phyloP scores from a whole-genome alignment of 208 protist genomes.

The Novymonas esmeraldas region DNA sequence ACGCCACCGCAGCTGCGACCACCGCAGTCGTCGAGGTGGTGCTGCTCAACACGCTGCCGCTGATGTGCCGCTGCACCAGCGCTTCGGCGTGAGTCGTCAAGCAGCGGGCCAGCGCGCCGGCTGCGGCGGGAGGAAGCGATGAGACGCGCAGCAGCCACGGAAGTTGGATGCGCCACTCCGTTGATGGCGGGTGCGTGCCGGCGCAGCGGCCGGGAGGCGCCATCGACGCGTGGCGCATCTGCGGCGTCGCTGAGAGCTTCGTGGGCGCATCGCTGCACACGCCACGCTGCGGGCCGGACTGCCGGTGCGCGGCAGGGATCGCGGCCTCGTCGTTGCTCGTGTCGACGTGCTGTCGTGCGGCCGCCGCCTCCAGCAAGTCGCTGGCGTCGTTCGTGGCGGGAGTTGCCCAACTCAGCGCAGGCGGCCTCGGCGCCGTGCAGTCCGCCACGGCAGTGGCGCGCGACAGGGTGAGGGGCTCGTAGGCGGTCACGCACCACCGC shows the following conservation, averaged over 20 bases:
- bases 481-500: slow-evolving; percentile 20
- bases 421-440: no score
- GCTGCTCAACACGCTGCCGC: not conserved
- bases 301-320: no score
- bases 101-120: not conserved
- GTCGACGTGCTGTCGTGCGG: no score
- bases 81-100: slow-evolving; percentile 13
- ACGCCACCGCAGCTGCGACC: not conserved
- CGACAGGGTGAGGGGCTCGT: slow-evolving; percentile 9
- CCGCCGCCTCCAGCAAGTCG: no score
- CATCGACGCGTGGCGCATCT: not conserved
- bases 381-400: no score
- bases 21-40: not conserved
- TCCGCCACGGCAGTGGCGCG: not conserved
- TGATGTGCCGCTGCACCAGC: not conserved
- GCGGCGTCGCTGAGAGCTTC: no score
- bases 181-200: not conserved
- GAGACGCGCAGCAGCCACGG: slow-evolving; percentile 24
- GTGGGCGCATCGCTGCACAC: no score
- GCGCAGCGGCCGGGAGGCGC: not conserved
- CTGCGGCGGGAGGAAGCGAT: slow-evolving; percentile 4
- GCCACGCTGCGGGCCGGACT: no score
- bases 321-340: no score
- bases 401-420: no score
- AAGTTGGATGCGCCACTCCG: slow-evolving; percentile 11